Conservation (phyloP, 2,329 filamentous ascomycete species). For the Penicillium griseofulvum region DNA sequence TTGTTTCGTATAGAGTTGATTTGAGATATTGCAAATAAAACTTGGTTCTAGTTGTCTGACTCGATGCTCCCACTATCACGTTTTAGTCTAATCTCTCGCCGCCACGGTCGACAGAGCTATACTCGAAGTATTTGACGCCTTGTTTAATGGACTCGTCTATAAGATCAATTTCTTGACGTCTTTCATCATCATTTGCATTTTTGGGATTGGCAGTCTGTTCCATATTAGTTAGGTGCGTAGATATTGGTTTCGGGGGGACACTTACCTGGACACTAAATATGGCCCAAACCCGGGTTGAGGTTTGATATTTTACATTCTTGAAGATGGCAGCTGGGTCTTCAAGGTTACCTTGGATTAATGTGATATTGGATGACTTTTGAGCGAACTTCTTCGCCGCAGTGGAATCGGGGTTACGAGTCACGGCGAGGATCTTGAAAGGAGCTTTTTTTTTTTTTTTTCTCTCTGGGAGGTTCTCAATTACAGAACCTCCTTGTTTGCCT, state of each 20-base stretch:
- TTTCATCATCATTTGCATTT: constrained; percentile 41
- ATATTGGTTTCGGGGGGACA: not conserved
- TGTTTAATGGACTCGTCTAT: constrained; percentile 57
- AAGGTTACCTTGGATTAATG: constrained; percentile 59
- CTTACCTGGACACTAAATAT: constrained; percentile 61
- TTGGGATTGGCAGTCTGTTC: not conserved
- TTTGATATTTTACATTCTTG: constrained; percentile 39
- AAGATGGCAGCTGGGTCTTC: constrained; percentile 54
- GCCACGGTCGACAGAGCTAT: constrained; percentile 63
- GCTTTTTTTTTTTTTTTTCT: too few species aligned
- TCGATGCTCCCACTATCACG: not conserved
- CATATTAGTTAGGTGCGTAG: not conserved
- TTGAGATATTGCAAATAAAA: not conserved
- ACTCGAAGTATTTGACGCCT: constrained; percentile 61
- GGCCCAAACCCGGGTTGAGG: constrained; percentile 51
- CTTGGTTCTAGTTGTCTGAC: not conserved
- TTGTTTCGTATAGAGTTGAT: not conserved
- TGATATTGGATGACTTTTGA: constrained; percentile 47
- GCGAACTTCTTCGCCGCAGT: constrained; percentile 45
- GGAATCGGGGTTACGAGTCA: constrained; percentile 56
- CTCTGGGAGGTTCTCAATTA: constrained; percentile 33
- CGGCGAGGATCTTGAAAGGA: constrained; percentile 54
- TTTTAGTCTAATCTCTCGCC: constrained; percentile 53
- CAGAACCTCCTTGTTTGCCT: constrained; percentile 42
- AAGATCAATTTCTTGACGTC: constrained; percentile 57